Conservation (phyloP, 805 yeast species). For the Blastobotrys americana region DNA sequence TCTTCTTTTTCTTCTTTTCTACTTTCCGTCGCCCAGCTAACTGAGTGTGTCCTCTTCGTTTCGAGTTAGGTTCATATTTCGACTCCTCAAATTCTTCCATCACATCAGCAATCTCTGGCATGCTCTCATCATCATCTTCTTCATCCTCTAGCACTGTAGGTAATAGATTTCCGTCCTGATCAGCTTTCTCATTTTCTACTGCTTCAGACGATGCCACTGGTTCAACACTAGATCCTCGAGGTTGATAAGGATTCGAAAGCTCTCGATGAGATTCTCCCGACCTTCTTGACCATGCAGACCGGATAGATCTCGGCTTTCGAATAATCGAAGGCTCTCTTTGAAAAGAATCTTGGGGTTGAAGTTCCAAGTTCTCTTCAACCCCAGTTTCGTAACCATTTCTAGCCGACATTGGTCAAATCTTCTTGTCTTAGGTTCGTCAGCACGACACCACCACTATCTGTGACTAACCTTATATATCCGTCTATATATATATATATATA, state of each 20-base stretch:
- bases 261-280: background rate
- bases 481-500: too few species aligned
- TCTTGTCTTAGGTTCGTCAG: too few species aligned
- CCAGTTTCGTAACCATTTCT: background rate
- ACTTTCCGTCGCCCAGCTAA: slow-evolving; percentile 4
- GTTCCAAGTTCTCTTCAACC: too few species aligned
- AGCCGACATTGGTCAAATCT: too few species aligned
- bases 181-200: background rate
- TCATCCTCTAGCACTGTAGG: slow-evolving; percentile 13
- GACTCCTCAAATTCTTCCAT: slow-evolving; percentile 10
- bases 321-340: background rate
- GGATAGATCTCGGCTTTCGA: background rate
- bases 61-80: slow-evolving; percentile 3
- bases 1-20: slow-evolving; percentile 1
- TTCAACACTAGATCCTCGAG: slow-evolving; percentile 3
- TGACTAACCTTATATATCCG: too few species aligned
- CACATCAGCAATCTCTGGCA: slow-evolving; percentile 11
- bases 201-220: background rate
- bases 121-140: slow-evolving; percentile 13
- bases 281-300: background rate
- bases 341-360: background rate
- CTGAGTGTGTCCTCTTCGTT: slow-evolving; percentile 13
- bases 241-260: background rate
- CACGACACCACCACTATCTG: too few species aligned
- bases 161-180: background rate